Evolutionary conservation across 2,329 filamentous ascomycete genomes (phyloP).

Genomic region (Annulohypoxylon truncatum): DNA sequence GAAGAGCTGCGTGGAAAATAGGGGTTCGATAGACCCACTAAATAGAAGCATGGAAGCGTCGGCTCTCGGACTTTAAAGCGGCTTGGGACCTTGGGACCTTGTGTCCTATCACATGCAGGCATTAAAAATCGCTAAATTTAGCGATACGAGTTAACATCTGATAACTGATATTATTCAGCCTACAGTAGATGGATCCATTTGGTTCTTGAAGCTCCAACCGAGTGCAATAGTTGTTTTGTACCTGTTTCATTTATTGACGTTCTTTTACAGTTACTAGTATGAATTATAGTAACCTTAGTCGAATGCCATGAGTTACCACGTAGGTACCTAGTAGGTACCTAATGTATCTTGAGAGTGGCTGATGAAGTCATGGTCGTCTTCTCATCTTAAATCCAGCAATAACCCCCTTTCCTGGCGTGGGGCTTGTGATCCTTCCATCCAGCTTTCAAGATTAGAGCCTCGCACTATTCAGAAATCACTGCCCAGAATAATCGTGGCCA

Average conservation of each 20-base stretch:
- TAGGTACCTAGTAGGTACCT: background rate
- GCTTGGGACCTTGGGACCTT: conserved; percentile 10
- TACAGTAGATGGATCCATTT: too few species aligned
- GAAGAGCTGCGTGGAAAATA: conserved; percentile 31
- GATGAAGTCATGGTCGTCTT: background rate
- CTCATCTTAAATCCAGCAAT: background rate
- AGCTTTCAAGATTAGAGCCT: background rate
- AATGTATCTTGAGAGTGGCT: background rate
- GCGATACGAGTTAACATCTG: conserved; percentile 12
- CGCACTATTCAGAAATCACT: background rate
- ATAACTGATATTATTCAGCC: background rate
- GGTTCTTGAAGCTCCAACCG: background rate
- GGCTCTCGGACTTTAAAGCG: conserved; percentile 10
- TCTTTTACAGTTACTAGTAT: background rate
- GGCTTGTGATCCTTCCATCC: background rate
- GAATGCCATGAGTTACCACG: background rate
- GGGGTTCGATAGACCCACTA: conserved; percentile 31
- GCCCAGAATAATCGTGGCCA: background rate
- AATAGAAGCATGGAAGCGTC: conserved; percentile 14
- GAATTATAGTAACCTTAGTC: background rate
- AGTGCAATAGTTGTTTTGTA: background rate
- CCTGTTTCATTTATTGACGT: background rate
- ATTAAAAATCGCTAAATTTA: conserved; percentile 12
- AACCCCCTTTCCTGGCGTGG: background rate
- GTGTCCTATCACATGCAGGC: background rate